Conservation (phyloP, 108 stramenopile species). For the Cyclotella cryptica region DNA sequence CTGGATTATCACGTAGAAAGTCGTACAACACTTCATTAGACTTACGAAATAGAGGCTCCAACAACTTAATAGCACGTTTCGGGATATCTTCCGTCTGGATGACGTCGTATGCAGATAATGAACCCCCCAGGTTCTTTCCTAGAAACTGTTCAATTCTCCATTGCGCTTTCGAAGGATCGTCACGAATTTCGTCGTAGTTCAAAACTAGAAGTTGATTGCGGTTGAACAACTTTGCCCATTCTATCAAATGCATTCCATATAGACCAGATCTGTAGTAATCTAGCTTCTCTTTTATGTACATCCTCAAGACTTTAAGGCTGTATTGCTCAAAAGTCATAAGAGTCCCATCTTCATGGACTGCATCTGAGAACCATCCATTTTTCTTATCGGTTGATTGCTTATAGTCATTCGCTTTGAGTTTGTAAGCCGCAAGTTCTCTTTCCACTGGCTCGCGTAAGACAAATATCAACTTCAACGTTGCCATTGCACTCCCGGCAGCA, state of each 20-base stretch:
- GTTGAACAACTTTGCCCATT: slow-evolving; percentile 24
- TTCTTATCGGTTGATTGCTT: background rate
- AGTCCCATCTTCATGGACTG: slow-evolving; percentile 8
- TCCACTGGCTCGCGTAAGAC: slow-evolving; percentile 36
- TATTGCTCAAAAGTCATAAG: slow-evolving; percentile 44
- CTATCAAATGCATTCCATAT: slow-evolving; percentile 18
- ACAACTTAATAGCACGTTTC: background rate
- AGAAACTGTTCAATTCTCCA: slow-evolving; percentile 26
- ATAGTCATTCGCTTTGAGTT: slow-evolving; percentile 15
- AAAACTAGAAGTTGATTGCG: slow-evolving; percentile 28
- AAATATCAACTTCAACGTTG: slow-evolving; percentile 27
- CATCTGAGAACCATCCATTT: slow-evolving; percentile 31
- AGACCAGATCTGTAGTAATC: background rate
- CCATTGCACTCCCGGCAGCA: background rate
- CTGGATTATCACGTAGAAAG: slow-evolving; percentile 9
- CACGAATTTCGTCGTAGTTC: slow-evolving; percentile 25
- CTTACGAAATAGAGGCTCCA: slow-evolving; percentile 10
- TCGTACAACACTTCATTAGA: slow-evolving; percentile 26
- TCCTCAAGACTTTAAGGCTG: slow-evolving; percentile 1
- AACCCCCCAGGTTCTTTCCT: background rate
- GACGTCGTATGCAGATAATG: background rate
- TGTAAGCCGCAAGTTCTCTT: slow-evolving; percentile 23
- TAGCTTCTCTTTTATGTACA: background rate
- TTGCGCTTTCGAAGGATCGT: background rate
- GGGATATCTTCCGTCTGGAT: slow-evolving; percentile 4